Conservation (phyloP, 2,329 filamentous ascomycete genomes). For the Juglanconis oblonga region DNA sequence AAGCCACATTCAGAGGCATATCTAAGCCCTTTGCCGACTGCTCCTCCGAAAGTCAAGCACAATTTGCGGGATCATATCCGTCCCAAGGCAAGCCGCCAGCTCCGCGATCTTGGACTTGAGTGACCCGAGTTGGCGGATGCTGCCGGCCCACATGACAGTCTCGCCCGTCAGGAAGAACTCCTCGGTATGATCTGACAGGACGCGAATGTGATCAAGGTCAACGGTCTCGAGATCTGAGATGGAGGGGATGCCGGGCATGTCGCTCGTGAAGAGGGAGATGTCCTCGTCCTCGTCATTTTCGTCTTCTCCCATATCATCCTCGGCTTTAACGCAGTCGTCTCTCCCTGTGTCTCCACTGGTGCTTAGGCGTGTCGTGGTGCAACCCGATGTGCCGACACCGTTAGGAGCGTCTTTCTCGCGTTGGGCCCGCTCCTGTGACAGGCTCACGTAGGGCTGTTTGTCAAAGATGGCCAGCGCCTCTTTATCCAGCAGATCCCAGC, state of each 20-base stretch:
- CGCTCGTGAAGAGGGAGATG: slow-evolving; percentile 52
- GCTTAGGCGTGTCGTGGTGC: slow-evolving; percentile 19
- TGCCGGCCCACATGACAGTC: slow-evolving; percentile 59
- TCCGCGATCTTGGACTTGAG: slow-evolving; percentile 66
- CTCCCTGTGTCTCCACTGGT: slow-evolving; percentile 22
- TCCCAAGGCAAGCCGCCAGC: slow-evolving; percentile 63
- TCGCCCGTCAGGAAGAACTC: slow-evolving; percentile 44
- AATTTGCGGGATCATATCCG: slow-evolving; percentile 53
- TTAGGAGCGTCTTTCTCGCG: slow-evolving; percentile 23
- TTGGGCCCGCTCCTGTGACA: slow-evolving; percentile 31
- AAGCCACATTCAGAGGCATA: not conserved
- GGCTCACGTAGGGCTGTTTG: slow-evolving; percentile 53
- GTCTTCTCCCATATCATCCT: slow-evolving; percentile 15
- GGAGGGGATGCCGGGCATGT: slow-evolving; percentile 66
- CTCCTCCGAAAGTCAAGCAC: slow-evolving; percentile 52
- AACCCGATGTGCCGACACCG: slow-evolving; percentile 9
- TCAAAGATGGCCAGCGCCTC: slow-evolving; percentile 49
- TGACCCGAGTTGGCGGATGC: slow-evolving; percentile 45
- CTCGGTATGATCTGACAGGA: slow-evolving; percentile 43
- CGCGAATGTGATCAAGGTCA: slow-evolving; percentile 57
- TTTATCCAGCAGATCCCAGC: slow-evolving; percentile 60
- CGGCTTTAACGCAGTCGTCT: slow-evolving; percentile 7
- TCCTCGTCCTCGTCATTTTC: slow-evolving; percentile 23
- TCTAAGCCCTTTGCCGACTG: not conserved
- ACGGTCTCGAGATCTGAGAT: slow-evolving; percentile 48